A percentile compares a stretch with the other conserved stretches of the same genome.
phyloP scores from a whole-genome alignment of 1,139 yeast species.

The Yamadazyma songkhlaensis region DNA sequence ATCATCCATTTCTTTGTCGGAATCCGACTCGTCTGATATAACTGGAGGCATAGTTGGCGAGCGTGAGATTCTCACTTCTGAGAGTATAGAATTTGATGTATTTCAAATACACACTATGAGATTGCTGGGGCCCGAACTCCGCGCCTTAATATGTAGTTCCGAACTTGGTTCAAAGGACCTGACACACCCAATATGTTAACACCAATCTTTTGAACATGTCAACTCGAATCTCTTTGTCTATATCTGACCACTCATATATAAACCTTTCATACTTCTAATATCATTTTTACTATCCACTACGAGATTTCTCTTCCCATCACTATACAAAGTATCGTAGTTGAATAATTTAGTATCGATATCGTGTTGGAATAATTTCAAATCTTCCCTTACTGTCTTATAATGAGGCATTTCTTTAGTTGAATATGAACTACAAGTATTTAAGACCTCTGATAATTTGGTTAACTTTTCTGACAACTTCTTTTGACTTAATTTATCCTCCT shows the following conservation, averaged over 20 bases:
- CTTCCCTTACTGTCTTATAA: slow-evolving; percentile 26
- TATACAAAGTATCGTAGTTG: slow-evolving; percentile 28
- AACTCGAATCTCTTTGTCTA: too few relatives aligned
- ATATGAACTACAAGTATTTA: slow-evolving; percentile 29
- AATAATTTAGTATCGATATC: slow-evolving; percentile 37
- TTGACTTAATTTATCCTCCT: slow-evolving; percentile 27
- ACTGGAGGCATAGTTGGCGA: slow-evolving; percentile 10
- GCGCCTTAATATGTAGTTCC: too few relatives aligned
- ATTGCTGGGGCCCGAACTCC: too few relatives aligned
- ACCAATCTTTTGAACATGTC: too few relatives aligned
- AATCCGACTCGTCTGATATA: slow-evolving; percentile 12
- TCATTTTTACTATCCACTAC: slow-evolving; percentile 38
- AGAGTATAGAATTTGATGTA: too few relatives aligned
- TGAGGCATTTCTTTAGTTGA: slow-evolving; percentile 33
- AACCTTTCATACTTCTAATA: slow-evolving; percentile 43
- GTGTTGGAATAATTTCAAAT: slow-evolving; percentile 36
- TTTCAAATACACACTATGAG: too few relatives aligned
- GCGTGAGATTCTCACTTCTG: not conserved
- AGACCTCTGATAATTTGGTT: slow-evolving; percentile 19
- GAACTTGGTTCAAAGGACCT: too few relatives aligned
- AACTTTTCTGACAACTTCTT: slow-evolving; percentile 23
- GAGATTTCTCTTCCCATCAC: slow-evolving; percentile 26
- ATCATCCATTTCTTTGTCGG: slow-evolving; percentile 16
- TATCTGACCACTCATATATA: slow-evolving; percentile 44
- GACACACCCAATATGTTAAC: too few relatives aligned